These are phyloP conservation scores for Aspergillus proliferans DNA, from an alignment of 2,329 filamentous ascomycete species.

Conservation along the genomic window DNA sequence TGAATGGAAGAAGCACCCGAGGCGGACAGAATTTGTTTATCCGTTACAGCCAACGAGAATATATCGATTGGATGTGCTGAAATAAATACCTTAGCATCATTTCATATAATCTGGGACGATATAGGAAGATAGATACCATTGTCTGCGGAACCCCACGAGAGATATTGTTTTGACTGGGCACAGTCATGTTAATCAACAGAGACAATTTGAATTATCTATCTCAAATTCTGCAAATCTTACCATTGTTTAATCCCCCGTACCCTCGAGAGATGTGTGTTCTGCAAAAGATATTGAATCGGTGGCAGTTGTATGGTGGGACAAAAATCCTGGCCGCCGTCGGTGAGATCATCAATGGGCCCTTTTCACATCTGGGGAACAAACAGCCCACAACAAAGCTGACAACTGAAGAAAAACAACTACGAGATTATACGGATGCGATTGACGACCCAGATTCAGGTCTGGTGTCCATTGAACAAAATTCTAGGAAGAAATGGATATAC, in stretches of 20 bases:
- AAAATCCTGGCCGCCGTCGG: slow-evolving; percentile 4
- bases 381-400: not conserved
- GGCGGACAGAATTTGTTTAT: slow-evolving; percentile 68
- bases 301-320: not conserved
- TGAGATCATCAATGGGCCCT: slow-evolving; percentile 6
- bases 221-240: not conserved
- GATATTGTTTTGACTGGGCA: slow-evolving; percentile 89
- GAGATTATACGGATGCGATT: not conserved
- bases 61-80: slow-evolving; percentile 77
- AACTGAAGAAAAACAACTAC: slow-evolving; percentile 1
- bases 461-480: slow-evolving; percentile 1
- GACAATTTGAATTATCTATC: not conserved
- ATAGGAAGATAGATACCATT: slow-evolving; percentile 54
- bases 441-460: not conserved
- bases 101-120: not conserved
- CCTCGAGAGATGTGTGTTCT: not conserved
- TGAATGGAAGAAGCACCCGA: slow-evolving; percentile 79
- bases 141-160: slow-evolving; percentile 85
- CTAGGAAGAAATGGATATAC: slow-evolving; percentile 3
- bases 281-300: not conserved
- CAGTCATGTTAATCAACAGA: slow-evolving; percentile 8
- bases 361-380: not conserved
- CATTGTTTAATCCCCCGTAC: not conserved
- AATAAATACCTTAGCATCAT: slow-evolving; percentile 18
- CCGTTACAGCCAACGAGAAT: slow-evolving; percentile 72